Base-by-base conservation (phyloP, 2,329 filamentous ascomycete species). In the Exserohilum rostratum region DNA sequence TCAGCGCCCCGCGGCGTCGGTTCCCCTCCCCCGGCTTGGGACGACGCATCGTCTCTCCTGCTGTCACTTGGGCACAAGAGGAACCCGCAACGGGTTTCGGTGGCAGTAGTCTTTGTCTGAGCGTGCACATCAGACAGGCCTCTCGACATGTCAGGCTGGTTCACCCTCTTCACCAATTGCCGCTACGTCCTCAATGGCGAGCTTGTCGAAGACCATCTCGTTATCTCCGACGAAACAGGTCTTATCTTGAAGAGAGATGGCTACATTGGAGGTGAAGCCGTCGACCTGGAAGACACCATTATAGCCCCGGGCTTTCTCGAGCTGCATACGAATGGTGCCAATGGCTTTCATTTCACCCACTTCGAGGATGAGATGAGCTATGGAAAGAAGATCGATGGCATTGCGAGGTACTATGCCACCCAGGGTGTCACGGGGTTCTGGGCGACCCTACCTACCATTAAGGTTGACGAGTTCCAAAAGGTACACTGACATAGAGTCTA, bases 261-360 rank as follows among this genome's bases (percentile, higher is more conserved):
- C 29, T 78, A 78, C 56, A 78, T 78, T 53, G 77, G 76, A 38
- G 77, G 76, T 25, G 75, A 79, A 37, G 73, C 73, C 11, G 66
- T 82, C 42, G 81, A 85, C 61, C 66, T 84, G 10, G 73, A 80
- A 34, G 79, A 78, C 35, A 75, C 70, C 42, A 81, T 85, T 43
- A 72, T 85, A 48, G 80, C 82, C 5, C 82, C 83, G 9, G 83
- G 82, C 3, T 83, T 82, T 60, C 70, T 85, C 18, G 83, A 85
- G 55, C 67, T 85, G 5, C 83, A 85, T 55, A 83, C 80, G 1
- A 85, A 85, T 61, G 80, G 81, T 46, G 70, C 79, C 44, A 76
- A 78, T 65, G 81, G 81, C 2, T 83, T 84, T 46, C 82, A 84
- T 61, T 85, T 84, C 53, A 82, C 82, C 1, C 77, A 80, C 52